These are phyloP conservation scores for Thielaviopsis populi DNA, from an alignment of 2,329 filamentous ascomycete species.

Conservation along the genomic window DNA sequence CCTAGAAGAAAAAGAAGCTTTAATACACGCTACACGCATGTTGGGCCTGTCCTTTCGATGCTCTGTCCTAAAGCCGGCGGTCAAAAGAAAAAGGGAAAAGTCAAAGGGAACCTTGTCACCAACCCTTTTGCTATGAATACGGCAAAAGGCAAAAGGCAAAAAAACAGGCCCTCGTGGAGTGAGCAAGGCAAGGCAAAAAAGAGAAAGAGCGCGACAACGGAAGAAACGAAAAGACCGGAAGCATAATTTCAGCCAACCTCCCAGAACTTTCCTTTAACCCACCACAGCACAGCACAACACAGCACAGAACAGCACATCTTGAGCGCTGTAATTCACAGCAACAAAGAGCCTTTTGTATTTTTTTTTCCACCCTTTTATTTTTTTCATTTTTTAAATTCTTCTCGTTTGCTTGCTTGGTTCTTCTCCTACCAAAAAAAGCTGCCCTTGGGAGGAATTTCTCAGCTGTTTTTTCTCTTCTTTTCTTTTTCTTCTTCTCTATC, in stretches of 20 bases:
- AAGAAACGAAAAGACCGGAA: not conserved
- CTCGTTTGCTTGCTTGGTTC: not conserved
- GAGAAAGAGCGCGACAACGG: not conserved
- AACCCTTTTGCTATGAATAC: not conserved
- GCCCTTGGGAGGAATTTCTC: not conserved
- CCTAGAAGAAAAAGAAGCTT: too few relatives aligned
- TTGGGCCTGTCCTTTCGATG: too few relatives aligned
- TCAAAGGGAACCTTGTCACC: not conserved
- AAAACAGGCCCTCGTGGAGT: not conserved
- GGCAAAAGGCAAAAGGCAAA: not conserved
- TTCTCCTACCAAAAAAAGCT: not conserved
- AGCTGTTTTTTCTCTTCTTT: not conserved
- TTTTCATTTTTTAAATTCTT: not conserved
- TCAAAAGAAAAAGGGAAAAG: not conserved
- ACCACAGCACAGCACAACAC: too few relatives aligned
- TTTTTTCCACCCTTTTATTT: not conserved
- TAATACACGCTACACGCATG: too few relatives aligned
- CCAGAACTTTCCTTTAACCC: not conserved
- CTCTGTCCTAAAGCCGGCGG: not conserved
- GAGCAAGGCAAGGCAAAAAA: not conserved
- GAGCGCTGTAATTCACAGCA: not conserved
- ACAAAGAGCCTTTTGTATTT: not conserved
- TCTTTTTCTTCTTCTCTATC: not conserved
- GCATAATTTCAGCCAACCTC: not conserved
- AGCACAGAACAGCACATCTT: conserved; percentile 4